phyloP scores from a whole-genome alignment of 495 filamentous ascomycete genomes.

The Penicillium canariense region DNA sequence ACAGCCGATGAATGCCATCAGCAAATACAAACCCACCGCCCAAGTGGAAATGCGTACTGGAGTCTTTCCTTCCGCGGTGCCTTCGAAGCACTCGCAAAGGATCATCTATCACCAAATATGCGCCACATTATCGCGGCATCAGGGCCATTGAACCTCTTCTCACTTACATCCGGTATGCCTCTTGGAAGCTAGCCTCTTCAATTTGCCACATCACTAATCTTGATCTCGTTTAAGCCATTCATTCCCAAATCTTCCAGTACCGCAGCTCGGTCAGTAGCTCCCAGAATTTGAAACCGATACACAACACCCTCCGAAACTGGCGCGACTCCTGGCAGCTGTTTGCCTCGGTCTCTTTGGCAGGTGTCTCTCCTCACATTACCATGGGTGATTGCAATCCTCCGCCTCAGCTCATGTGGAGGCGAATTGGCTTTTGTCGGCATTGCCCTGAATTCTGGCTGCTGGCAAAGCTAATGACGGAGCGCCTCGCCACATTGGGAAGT shows the following conservation, averaged over 20 bases:
- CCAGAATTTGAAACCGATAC: constrained; percentile 13
- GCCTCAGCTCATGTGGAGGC: constrained; percentile 17
- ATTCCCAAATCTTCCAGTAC: constrained; percentile 26
- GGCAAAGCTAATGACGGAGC: constrained; percentile 21
- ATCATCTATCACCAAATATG: background rate
- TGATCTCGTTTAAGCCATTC: constrained; percentile 3
- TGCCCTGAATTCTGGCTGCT: constrained; percentile 24
- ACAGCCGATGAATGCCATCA: constrained; percentile 21
- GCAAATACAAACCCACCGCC: constrained; percentile 8
- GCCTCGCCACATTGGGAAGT: constrained; percentile 3
- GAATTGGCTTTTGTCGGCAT: constrained; percentile 21
- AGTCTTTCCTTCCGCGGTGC: constrained; percentile 14
- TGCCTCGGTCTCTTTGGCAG: background rate
- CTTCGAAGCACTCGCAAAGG: constrained; percentile 12
- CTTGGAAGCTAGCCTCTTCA: background rate
- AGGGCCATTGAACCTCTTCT: constrained; percentile 22
- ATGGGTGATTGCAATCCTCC: constrained; percentile 6
- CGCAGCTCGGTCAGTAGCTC: constrained; percentile 17
- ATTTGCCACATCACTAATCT: background rate
- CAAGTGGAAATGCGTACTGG: constrained; percentile 14
- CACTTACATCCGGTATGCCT: constrained; percentile 15
- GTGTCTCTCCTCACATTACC: constrained; percentile 11
- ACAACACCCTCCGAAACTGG: constrained; percentile 19
- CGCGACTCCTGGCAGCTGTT: constrained; percentile 18
- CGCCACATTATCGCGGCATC: constrained; percentile 8